Conservation (phyloP, 495 filamentous ascomycete species). For the Penicillium simplicissimum region DNA sequence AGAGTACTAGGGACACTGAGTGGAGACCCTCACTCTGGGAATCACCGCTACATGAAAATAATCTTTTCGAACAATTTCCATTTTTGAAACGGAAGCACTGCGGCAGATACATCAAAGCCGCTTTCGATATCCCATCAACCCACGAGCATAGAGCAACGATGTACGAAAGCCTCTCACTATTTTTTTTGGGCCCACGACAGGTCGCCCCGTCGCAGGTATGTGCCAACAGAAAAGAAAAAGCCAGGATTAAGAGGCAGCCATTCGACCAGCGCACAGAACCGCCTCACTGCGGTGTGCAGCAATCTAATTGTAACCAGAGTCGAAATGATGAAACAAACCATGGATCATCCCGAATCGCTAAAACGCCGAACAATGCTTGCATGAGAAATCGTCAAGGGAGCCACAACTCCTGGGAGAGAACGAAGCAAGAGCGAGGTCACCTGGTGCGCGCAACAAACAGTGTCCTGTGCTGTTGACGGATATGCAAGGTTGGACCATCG, state of each 20-base stretch:
- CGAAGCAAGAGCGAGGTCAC: slow-evolving; percentile 14
- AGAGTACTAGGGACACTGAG: background rate
- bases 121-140: slow-evolving; percentile 13
- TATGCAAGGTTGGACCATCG: background rate
- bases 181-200: slow-evolving; percentile 34
- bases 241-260: slow-evolving; percentile 47
- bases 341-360: slow-evolving; percentile 44
- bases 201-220: slow-evolving; percentile 17
- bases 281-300: slow-evolving; percentile 52
- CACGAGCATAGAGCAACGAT: slow-evolving; percentile 14
- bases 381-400: slow-evolving; percentile 39
- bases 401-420: slow-evolving; percentile 9
- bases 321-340: slow-evolving; percentile 30
- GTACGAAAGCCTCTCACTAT: slow-evolving; percentile 20
- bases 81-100: slow-evolving; percentile 22
- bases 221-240: slow-evolving; percentile 23
- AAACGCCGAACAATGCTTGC: slow-evolving; percentile 55
- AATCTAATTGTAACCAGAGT: slow-evolving; percentile 50
- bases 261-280: slow-evolving; percentile 67
- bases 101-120: slow-evolving; percentile 13
- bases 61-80: slow-evolving; percentile 16
- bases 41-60: background rate
- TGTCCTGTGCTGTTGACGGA: slow-evolving; percentile 19
- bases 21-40: background rate
- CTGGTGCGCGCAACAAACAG: slow-evolving; percentile 1